Conservation (phyloP, 1,284 basidiomycete species). For the Termitomyces sp. region DNA sequence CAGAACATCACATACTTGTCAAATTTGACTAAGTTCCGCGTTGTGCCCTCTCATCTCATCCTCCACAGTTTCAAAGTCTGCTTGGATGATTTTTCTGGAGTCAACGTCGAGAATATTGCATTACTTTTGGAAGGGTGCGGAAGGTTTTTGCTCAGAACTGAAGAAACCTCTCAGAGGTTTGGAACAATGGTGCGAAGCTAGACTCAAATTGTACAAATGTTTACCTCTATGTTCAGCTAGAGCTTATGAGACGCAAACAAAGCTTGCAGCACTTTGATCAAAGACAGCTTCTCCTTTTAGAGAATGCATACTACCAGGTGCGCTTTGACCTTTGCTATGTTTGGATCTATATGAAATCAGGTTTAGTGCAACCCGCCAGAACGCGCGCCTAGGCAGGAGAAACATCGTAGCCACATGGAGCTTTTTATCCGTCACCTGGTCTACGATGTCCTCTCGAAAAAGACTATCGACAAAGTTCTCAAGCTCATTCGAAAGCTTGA, state of each 20-base stretch:
- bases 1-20: conserved; percentile 89
- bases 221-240: conserved; percentile 52
- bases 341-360: not conserved
- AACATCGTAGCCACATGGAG: conserved; percentile 85
- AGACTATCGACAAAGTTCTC: conserved; percentile 89
- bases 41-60: conserved; percentile 91
- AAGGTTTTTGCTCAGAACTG: conserved; percentile 83
- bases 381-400: conserved; percentile 78
- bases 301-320: conserved; percentile 98
- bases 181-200: conserved; percentile 58
- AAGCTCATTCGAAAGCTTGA: conserved; percentile 90
- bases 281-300: conserved; percentile 83
- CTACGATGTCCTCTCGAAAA: conserved; percentile 86
- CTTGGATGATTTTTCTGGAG: conserved; percentile 89
- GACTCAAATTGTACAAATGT: conserved; percentile 17
- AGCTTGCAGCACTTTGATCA: conserved; percentile 89
- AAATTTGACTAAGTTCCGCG: conserved; percentile 91
- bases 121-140: conserved; percentile 93
- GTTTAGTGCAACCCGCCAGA: conserved; percentile 94
- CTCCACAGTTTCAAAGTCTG: conserved; percentile 96
- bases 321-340: conserved; percentile 13
- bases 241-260: conserved; percentile 93
- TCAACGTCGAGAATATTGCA: conserved; percentile 92
- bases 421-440: conserved; percentile 92
- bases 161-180: conserved; percentile 85